Evolutionary conservation across 108 stramenopile genomes (phyloP), one percentile per base, ranked within the genome.

Genomic region (Cyclotella atomus): DNA sequence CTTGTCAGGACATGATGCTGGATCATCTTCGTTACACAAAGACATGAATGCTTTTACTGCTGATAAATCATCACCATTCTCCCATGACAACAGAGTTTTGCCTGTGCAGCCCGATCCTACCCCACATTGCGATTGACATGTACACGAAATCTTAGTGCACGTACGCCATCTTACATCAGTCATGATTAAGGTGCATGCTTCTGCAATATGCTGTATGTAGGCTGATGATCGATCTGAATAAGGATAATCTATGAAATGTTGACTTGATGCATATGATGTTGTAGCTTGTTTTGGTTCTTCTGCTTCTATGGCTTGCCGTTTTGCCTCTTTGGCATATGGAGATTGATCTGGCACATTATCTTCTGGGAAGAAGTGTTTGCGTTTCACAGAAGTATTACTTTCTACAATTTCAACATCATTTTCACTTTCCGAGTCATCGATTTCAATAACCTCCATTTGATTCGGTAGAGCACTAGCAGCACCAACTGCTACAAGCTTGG

Each of bases 121-220:
- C 20, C 12, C 56, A 20, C 2, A 20, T 17, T 35, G 8, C 25
- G 27, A 2, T 9, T 49, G 24, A 44, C 61, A 63, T n/a, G 29
- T 25, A 65, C 57, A 49, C 17, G 32, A 24, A 30, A 28, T 0
- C 41, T 44, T 44, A n/a, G 21, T 67, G 23, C 59, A 70, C 4
- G 70, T 70, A 24, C 83, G 45, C 89, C 89, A 89, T 53, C 91
- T 83, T 8, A 59, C 82, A 70, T 94, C 94, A 50, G 76, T 71
- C 60, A 89, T 59, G 54, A 95, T 81, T 9, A 84, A 52, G 38
- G 82, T 54, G 54, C 89, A 91, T 19, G 90, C 88, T 71, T 95
- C 94, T 2, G 91, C 88, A 45, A 95, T 55, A 69, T 84, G 87
- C 68, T 92, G 93, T 1, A 94, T 64, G 60, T 94, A 94, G 32